Base-by-base conservation (phyloP, 2,329 filamentous ascomycete species). In the Pseudogymnoascus sp. region DNA sequence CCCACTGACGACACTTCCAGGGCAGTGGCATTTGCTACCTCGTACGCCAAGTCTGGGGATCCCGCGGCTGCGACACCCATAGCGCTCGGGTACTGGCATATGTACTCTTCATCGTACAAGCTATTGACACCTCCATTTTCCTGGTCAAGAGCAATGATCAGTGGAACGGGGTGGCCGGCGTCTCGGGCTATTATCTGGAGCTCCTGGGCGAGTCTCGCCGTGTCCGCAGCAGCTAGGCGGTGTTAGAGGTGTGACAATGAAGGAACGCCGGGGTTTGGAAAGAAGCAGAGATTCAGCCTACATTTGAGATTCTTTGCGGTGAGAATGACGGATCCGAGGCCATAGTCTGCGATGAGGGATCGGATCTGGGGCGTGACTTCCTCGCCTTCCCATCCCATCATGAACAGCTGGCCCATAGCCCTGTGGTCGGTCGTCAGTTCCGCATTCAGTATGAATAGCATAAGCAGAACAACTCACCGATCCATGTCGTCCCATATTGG, bases 101-200 rank as follows among this genome's bases (percentile, higher is more conserved):
- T 93, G 73, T 92, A 94, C 71, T 94, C 91, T 69, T 96, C 92
- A 73, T 97, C 93, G 71, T 95, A 97, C 2, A 97, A 82, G 76
- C 91, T 96, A 78, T 97, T 97, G 74, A 97, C 93, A 2, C 93
- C 92, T 66, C 94, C 94, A 84, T 99, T 97, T 75, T 99, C 94
- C 73, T 99, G 94, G 72, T 97, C 94, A 38, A 97, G 79, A 39
- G 90, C 92, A 69, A 99, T 97, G 62, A 95, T 80, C 16, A 99
- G 78, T 2, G 94, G 94, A 2, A 93, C 88, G 2, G 90, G 88
- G 74, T 97, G 93, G 19, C 93, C 93, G 64, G 93, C 89, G 75
- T 95, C 84, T 72, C 91, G 90, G 38, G 94, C 94, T 72, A 96
- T 93, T 59, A 87, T 92, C 75, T 99, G 94, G 49, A 99, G 81